Percentiles rank a stretch among this genome's conserved stretches.
phyloP scores from a whole-genome alignment of 345 rosid genomes.

The Pistacia vera region DNA sequence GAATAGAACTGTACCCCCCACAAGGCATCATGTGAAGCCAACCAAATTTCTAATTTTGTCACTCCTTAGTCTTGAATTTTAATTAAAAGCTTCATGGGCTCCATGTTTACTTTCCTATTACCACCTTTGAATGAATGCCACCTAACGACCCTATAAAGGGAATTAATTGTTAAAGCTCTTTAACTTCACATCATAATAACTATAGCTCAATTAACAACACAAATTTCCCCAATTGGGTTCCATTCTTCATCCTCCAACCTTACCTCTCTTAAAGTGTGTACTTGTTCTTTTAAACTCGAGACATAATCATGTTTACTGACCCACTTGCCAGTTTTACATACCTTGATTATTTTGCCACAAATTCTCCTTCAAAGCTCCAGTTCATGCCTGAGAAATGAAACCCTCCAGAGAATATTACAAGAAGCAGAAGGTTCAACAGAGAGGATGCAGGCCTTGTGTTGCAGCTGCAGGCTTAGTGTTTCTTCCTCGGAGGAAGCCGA shows the following conservation, averaged over 20 bases:
- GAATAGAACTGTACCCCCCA: not conserved
- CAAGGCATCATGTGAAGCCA: slow-evolving; percentile 31
- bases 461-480: slow-evolving; percentile 71
- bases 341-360: slow-evolving; percentile 31
- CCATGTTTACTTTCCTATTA: slow-evolving; percentile 20
- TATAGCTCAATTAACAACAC: slow-evolving; percentile 35
- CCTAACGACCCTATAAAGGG: slow-evolving; percentile 31
- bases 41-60: slow-evolving; percentile 15
- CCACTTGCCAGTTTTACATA: slow-evolving; percentile 40
- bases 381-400: slow-evolving; percentile 27
- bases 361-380: slow-evolving; percentile 21
- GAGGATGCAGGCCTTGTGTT: slow-evolving; percentile 69
- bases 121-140: slow-evolving; percentile 27
- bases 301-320: slow-evolving; percentile 57
- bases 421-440: slow-evolving; percentile 47
- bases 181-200: slow-evolving; percentile 34
- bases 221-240: slow-evolving; percentile 40
- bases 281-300: slow-evolving; percentile 23
- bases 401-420: slow-evolving; percentile 30
- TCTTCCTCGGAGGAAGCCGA: slow-evolving; percentile 66
- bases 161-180: slow-evolving; percentile 28
- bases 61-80: slow-evolving; percentile 10
- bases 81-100: slow-evolving; percentile 12
- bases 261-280: slow-evolving; percentile 25
- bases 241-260: slow-evolving; percentile 35